Evolutionary conservation across 768 basidiomycete species (phyloP), one percentile per base, ranked within the genome.

Genomic region (Hypholoma fasciculare): DNA sequence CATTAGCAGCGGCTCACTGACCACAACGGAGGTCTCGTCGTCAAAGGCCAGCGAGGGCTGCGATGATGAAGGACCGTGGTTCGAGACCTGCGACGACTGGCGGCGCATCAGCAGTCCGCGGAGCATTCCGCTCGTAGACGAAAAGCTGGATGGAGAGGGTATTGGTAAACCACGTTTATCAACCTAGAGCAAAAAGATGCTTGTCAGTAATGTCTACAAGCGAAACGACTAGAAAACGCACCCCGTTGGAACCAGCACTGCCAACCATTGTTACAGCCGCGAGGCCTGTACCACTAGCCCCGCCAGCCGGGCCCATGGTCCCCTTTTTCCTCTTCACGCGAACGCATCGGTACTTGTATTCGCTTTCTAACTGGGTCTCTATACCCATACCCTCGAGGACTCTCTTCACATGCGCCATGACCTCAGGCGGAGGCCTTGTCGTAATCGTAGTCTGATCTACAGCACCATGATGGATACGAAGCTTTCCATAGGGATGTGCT

Each of bases 401-500:
- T 60, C 81, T 80, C 66, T 83, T 83, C 30, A 98, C 84, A 68
- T 94, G 92, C 59, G 81, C 84, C 78, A 98, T 92, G 37, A 98
- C 95, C 63, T 92, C 90, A 1, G 88, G 85, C 37, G 96, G 95
- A 8, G 87, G 77, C 19, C 85, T 82, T 3, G 87, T 92, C 36
- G 96, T 97, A 65, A 98, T 83, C 52, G 87, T 95, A 26, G 86
- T 86, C 70, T 90, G 89, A 70, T 98, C 97, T 30, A 98, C 90
- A 2, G 96, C 88, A 60, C 96, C 96, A 64, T 92, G 90, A 68
- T 98, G 96, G 42, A 91, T 84, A 11, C 94, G 85, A 40, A 98
- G 72, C 52, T 79, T 82, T 61, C 69, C 71, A 65, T 61, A 67
- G 5, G 69, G 69, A 27, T 67, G 67, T 2, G 56, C 52, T 39